Conservation (phyloP, 345 rosid genomes). For the Xanthoceras sorbifolium region DNA sequence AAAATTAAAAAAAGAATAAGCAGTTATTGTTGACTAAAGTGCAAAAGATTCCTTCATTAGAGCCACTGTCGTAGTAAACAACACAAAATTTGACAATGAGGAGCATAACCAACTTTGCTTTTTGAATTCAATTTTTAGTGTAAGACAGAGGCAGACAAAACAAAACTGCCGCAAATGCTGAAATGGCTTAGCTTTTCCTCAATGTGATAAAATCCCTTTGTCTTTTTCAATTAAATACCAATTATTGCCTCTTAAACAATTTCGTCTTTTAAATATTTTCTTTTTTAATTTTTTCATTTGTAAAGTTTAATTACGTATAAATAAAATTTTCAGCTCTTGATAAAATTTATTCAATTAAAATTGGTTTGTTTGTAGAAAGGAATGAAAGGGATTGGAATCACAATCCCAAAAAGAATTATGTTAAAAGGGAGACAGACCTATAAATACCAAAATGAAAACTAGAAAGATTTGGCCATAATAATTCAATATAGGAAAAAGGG, state of each 20-base stretch:
- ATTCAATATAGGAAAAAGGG: no score
- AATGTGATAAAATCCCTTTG: no score
- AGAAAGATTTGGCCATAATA: constrained; percentile 14
- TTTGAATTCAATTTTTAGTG: neutral
- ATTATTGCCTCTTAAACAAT: no score
- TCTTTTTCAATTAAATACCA: no score
- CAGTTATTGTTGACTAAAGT: no score
- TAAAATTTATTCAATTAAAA: no score
- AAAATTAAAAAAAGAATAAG: no score
- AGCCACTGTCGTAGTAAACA: constrained; percentile 15
- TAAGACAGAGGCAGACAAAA: constrained; percentile 24
- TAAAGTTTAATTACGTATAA: no score
- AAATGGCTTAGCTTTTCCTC: constrained; percentile 33
- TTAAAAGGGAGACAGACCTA: neutral
- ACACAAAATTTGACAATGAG: constrained; percentile 23
- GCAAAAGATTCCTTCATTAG: constrained; percentile 27
- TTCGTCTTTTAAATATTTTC: no score
- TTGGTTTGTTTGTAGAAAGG: constrained; percentile 10
- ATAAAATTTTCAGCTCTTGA: no score
- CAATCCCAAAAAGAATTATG: constrained; percentile 24
- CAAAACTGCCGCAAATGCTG: constrained; percentile 39
- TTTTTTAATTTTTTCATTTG: no score
- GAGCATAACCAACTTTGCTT: neutral
- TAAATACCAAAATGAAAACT: neutral
- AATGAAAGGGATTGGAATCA: constrained; percentile 33